Conservation (phyloP, 495 filamentous ascomycete species). For the Talaromyces liani region DNA sequence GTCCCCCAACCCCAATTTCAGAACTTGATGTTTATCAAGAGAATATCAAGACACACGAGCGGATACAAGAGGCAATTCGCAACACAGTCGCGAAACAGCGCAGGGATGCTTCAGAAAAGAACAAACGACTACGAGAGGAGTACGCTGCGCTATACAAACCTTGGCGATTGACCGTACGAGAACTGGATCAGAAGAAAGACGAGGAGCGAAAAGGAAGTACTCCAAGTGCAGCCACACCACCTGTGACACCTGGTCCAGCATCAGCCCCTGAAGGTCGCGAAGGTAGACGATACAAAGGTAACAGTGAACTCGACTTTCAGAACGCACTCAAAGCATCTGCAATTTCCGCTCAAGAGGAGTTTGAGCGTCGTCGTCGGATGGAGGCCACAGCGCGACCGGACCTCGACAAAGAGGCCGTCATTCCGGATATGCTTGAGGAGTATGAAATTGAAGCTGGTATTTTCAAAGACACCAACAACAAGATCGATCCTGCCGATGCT, state of each 20-base stretch:
- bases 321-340: slow-evolving; percentile 69
- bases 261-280: slow-evolving; percentile 41
- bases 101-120: slow-evolving; percentile 35
- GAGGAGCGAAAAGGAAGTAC: slow-evolving; percentile 45
- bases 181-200: slow-evolving; percentile 56
- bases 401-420: slow-evolving; percentile 72
- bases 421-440: slow-evolving; percentile 69
- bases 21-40: slow-evolving; percentile 42
- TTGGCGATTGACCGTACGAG: slow-evolving; percentile 42
- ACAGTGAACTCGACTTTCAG: slow-evolving; percentile 71
- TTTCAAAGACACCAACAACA: slow-evolving; percentile 69
- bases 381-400: slow-evolving; percentile 67
- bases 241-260: slow-evolving; percentile 23
- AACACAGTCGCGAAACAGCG: slow-evolving; percentile 30
- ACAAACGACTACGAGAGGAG: slow-evolving; percentile 32
- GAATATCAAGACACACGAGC: slow-evolving; percentile 26
- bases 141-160: slow-evolving; percentile 38
- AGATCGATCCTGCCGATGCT: slow-evolving; percentile 56
- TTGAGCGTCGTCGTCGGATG: slow-evolving; percentile 57
- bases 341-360: slow-evolving; percentile 64
- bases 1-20: slow-evolving; percentile 42
- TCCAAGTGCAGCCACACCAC: slow-evolving; percentile 42
- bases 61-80: slow-evolving; percentile 27
- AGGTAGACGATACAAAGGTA: slow-evolving; percentile 54
- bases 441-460: slow-evolving; percentile 34